Base-by-base conservation (phyloP, 2,329 filamentous ascomycete species). In the Colletotrichum caudatum region DNA sequence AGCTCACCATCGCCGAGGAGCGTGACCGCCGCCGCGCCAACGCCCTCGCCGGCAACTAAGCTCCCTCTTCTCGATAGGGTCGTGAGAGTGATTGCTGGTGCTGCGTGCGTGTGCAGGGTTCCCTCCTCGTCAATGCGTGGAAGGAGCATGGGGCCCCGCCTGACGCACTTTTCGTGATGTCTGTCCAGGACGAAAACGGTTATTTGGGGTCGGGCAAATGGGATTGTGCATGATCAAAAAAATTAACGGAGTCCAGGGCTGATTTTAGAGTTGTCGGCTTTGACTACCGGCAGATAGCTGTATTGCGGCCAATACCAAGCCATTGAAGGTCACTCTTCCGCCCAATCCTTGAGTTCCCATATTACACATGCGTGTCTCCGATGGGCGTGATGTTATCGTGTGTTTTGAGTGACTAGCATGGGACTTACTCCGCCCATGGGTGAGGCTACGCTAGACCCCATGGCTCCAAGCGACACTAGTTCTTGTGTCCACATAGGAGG, bases 1-100 rank as follows among this genome's bases (percentile, higher is more conserved):
- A 98, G 94, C 94, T 98, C 85, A 92, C 93, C 83, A 98, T 99
- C 82, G 94, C 95, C 79, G 95, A 99, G 90, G 95, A 99, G 94
- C 92, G 95, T 90, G 95, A 99, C 88, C 95, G 95, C 86, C 94
- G 95, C 84, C 93, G 96, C 83, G 94, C 95, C 78, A 78, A 82
- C 77, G 75, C 84, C 76, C 78, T 86, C 75, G 82, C 84, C 77
- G 79, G 82, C 78, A 82, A 88, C 82, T 88, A 89, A 87, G 78
- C 76, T 70, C 56, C 20, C 59, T 58, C 20, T 57, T 53, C 41
- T 37, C 48, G 50, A 64, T 64, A 66, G 65, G 68, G 66, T 60
- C 39, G 53, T 59, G 65, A 59, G 46, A 46, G 46, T 64, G 59
- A 64, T 39, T 71, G 46, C 46, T 71, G 46, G 59, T 71, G 69